These are phyloP conservation scores for Trichosporon coremiiforme DNA, from an alignment of 1,284 basidiomycete species.

Conservation along the genomic window DNA sequence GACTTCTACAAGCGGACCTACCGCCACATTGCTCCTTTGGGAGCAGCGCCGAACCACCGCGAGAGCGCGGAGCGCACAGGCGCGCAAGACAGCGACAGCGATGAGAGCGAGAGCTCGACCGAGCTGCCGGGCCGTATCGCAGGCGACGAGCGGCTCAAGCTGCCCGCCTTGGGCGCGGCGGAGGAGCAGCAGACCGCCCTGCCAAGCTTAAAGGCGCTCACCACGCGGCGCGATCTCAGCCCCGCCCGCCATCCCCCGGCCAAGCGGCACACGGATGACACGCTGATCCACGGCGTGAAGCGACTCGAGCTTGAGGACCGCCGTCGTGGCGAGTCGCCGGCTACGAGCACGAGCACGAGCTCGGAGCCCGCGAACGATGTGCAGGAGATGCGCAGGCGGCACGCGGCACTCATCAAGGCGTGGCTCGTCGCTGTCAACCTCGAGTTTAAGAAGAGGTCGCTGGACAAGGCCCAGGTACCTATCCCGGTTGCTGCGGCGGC, in stretches of 20 bases:
- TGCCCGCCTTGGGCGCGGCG: slow-evolving; percentile 32
- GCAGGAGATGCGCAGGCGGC: slow-evolving; percentile 39
- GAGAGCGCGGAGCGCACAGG: slow-evolving; percentile 40
- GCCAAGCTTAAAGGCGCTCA: slow-evolving; percentile 22
- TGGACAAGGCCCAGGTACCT: slow-evolving; percentile 27
- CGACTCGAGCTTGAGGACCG: slow-evolving; percentile 47
- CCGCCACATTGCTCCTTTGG: slow-evolving; percentile 52
- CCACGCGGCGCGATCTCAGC: slow-evolving; percentile 26
- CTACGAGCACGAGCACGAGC: slow-evolving; percentile 6
- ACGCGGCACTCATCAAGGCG: slow-evolving; percentile 48
- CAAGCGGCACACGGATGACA: slow-evolving; percentile 53
- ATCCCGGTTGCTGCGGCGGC: slow-evolving; percentile 12
- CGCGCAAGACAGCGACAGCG: slow-evolving; percentile 23
- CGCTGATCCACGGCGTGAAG: slow-evolving; percentile 51
- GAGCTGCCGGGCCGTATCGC: slow-evolving; percentile 11
- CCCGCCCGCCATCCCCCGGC: slow-evolving; percentile 40
- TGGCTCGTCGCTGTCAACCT: slow-evolving; percentile 54
- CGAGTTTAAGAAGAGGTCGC: slow-evolving; percentile 40
- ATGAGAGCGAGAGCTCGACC: neutral
- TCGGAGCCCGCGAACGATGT: neutral
- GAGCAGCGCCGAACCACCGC: slow-evolving; percentile 41
- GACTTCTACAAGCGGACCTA: slow-evolving; percentile 55
- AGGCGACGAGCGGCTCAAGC: slow-evolving; percentile 35
- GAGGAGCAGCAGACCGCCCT: slow-evolving; percentile 24
- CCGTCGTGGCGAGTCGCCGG: slow-evolving; percentile 25